Evolutionary conservation across 2,329 filamentous ascomycete genomes (phyloP), one percentile per base, ranked within the genome.

Genomic region (Colletotrichum costaricense): DNA sequence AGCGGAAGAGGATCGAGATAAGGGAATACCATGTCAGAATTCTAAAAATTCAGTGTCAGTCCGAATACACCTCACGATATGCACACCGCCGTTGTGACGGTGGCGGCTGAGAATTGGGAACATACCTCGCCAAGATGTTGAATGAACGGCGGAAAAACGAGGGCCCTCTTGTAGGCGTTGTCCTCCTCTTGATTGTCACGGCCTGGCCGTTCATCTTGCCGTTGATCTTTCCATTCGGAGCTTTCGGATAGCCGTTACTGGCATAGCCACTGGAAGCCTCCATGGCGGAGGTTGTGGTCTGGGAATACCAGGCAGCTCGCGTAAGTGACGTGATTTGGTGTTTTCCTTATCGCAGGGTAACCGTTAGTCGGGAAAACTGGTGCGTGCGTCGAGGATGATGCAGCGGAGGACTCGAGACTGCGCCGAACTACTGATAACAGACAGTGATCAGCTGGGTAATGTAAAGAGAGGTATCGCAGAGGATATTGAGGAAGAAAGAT

Each of bases 21-120:
- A 98, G 91, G 46, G 92, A 89, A 81, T 97, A 97, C 96, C 96
- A 99, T 24, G 94, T 93, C 71, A 92, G 82, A 57, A 98, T 82
- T 79, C 96, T 96, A 75, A 4, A 22, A 46, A 16, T 22, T 26
- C 59, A 19, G 30, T 2, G 66, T 73, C 30, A 63, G 72, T 30
- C 33, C 22, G 6, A 12, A 11, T 33, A 19, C 14, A 9, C 46
- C 30, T 28, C 42, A 46, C 4, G 22, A 55, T 28, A 16, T 49
- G 49, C 54, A 11, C 42, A 49, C 4, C 63, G 19, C 46, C 6
- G 24, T 72, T 60, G 67, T 49, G 52, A 33, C 28, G 56, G 57
- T 9, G 46, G 67, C 24, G 59, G 24, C 8, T 22, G 73, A 60
- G 24, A 38, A 11, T 22, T 6, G 54, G 33, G 5, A 49, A 58